phyloP scores from a whole-genome alignment of 2,329 filamentous ascomycete species.

The Trichophaea hybrida region DNA sequence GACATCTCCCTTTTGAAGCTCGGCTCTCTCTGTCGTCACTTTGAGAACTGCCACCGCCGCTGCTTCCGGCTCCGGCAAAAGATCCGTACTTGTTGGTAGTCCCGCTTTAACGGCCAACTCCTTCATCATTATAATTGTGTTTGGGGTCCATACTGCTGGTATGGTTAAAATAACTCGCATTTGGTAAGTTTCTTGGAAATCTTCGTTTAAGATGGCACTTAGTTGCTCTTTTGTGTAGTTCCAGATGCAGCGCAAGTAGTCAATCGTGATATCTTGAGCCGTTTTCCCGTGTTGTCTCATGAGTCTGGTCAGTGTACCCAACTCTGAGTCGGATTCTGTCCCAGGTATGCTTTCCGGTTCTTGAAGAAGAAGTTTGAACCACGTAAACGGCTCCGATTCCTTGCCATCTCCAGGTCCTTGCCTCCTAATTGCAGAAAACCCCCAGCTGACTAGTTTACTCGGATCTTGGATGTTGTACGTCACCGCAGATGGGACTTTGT shows the following conservation, averaged over 20 bases:
- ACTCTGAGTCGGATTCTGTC: background rate
- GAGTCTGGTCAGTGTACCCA: background rate
- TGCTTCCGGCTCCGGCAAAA: background rate
- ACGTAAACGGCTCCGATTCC: background rate
- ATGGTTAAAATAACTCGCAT: background rate
- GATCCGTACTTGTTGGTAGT: background rate
- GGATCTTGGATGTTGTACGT: background rate
- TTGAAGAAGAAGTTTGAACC: background rate
- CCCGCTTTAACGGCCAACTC: background rate
- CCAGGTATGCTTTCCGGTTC: background rate
- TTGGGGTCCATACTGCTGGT: background rate
- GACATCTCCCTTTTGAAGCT: background rate
- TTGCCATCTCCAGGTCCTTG: background rate
- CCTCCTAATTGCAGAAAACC: background rate
- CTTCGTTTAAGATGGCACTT: background rate
- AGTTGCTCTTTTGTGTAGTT: background rate
- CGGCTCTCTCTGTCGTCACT: background rate
- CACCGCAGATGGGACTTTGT: background rate
- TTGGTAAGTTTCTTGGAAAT: background rate
- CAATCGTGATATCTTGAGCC: background rate
- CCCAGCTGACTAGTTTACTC: background rate
- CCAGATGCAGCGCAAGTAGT: background rate
- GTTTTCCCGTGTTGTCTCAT: background rate
- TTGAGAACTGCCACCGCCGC: background rate
- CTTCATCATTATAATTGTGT: background rate